Evolutionary conservation across 1,284 basidiomycete species (phyloP).

Genomic region (Tilletia horrida): DNA sequence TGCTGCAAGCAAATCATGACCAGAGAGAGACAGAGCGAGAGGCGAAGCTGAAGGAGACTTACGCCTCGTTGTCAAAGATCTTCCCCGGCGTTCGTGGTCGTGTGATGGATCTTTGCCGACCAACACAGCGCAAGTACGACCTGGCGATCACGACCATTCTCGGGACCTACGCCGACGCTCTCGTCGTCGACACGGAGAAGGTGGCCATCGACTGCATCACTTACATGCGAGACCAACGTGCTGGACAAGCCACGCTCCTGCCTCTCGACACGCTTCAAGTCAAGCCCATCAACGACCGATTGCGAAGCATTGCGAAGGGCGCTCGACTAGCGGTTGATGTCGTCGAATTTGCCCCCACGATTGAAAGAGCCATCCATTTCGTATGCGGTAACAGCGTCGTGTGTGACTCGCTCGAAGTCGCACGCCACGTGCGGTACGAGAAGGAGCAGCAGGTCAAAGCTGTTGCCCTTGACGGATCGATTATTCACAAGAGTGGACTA

Average conservation of each 20-base stretch:
- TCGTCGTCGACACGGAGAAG: slow-evolving; percentile 93
- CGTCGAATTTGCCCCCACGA: slow-evolving; percentile 55
- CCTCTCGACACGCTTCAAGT: slow-evolving; percentile 93
- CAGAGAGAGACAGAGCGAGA: slow-evolving; percentile 74
- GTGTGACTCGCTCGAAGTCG: slow-evolving; percentile 90
- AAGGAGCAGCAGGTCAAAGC: slow-evolving; percentile 97
- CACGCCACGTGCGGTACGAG: slow-evolving; percentile 84
- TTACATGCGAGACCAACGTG: slow-evolving; percentile 92
- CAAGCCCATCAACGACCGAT: slow-evolving; percentile 89
- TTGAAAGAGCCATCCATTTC: slow-evolving; percentile 88
- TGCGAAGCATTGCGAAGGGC: slow-evolving; percentile 83
- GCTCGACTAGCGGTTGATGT: slow-evolving; percentile 91
- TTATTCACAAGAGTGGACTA: slow-evolving; percentile 94
- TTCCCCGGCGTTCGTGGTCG: slow-evolving; percentile 64
- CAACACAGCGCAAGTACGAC: slow-evolving; percentile 87
- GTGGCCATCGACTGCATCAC: slow-evolving; percentile 95
- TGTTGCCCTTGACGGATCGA: slow-evolving; percentile 90
- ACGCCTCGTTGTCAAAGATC: slow-evolving; percentile 71
- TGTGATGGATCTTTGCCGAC: slow-evolving; percentile 87
- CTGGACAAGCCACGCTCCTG: slow-evolving; percentile 92
- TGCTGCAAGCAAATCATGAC: slow-evolving; percentile 60
- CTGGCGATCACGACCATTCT: slow-evolving; percentile 90
- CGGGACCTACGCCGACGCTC: slow-evolving; percentile 88
- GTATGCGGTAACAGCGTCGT: slow-evolving; percentile 92
- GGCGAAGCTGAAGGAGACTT: slow-evolving; percentile 75